Conservation (phyloP, 169 alveolate genomes). For the Cryptosporidium sp. region DNA sequence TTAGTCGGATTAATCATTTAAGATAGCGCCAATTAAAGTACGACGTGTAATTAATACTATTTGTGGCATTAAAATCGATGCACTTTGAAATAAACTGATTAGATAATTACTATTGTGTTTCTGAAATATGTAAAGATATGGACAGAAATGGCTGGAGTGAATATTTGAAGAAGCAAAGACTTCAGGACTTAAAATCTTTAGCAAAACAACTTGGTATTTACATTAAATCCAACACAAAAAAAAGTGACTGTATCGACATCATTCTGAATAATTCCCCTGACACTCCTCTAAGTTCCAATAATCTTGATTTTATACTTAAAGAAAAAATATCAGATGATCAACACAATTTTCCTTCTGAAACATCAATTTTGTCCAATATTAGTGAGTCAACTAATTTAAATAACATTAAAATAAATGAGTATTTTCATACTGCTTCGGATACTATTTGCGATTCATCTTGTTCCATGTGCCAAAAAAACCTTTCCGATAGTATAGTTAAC, state of each 20-base stretch:
- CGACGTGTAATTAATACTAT: neutral
- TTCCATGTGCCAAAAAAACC: slow-evolving; percentile 38
- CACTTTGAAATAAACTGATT: neutral
- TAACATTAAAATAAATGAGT: neutral
- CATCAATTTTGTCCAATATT: neutral
- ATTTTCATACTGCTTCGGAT: neutral
- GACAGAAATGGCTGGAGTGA: slow-evolving; percentile 70
- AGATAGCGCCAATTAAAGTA: slow-evolving; percentile 1
- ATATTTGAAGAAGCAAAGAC: slow-evolving; percentile 69
- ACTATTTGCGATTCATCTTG: neutral
- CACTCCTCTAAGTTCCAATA: neutral
- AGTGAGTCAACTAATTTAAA: neutral
- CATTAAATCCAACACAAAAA: slow-evolving; percentile 66
- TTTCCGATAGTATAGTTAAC: neutral
- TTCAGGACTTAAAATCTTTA: slow-evolving; percentile 50
- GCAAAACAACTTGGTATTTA: slow-evolving; percentile 65
- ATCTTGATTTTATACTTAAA: neutral
- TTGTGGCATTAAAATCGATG: neutral
- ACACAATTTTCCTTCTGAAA: neutral
- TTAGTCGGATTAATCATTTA: neutral
- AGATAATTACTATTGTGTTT: neutral
- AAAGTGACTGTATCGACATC: slow-evolving; percentile 65
- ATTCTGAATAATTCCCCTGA: slow-evolving; percentile 26
- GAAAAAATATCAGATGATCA: neutral
- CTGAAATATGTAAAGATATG: slow-evolving; percentile 22